Conservation (phyloP, 352 stramenopile species). For the Globisporangium barbulae region DNA sequence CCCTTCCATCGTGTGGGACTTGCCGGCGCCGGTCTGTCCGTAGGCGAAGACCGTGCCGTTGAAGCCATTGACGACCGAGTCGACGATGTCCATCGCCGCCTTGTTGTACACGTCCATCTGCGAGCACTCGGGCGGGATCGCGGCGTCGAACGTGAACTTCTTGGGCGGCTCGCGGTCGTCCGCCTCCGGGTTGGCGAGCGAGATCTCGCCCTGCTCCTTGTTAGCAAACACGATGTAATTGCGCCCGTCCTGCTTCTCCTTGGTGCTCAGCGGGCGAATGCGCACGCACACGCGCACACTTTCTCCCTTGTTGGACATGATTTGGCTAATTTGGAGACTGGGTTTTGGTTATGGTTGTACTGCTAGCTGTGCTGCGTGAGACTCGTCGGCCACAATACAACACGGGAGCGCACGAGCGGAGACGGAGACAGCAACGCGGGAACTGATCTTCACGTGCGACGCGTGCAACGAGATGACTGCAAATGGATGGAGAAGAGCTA, state of each 20-base stretch:
- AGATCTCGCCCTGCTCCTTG: conserved; percentile 88
- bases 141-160: conserved; percentile 96
- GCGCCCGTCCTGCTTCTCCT: conserved; percentile 93
- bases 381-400: not conserved
- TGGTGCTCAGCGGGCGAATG: conserved; percentile 93
- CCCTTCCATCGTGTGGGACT: conserved; percentile 88
- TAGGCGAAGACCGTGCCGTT: conserved; percentile 16
- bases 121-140: conserved; percentile 91
- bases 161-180: conserved; percentile 83
- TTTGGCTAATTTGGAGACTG: not conserved
- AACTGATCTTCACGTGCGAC: not conserved
- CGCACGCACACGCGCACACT: conserved; percentile 96
- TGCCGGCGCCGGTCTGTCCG: conserved; percentile 74
- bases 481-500: not conserved
- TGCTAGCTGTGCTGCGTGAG: not conserved
- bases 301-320: conserved; percentile 74
- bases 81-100: conserved; percentile 88
- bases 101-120: conserved; percentile 95
- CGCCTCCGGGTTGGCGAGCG: conserved; percentile 81
- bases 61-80: conserved; percentile 26
- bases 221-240: conserved; percentile 77
- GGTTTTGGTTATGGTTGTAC: not conserved
- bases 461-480: not conserved
- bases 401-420: not conserved
- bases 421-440: not conserved